Evolutionary conservation across 805 yeast species (phyloP).

Genomic region (Spencermartinsiella europaea): DNA sequence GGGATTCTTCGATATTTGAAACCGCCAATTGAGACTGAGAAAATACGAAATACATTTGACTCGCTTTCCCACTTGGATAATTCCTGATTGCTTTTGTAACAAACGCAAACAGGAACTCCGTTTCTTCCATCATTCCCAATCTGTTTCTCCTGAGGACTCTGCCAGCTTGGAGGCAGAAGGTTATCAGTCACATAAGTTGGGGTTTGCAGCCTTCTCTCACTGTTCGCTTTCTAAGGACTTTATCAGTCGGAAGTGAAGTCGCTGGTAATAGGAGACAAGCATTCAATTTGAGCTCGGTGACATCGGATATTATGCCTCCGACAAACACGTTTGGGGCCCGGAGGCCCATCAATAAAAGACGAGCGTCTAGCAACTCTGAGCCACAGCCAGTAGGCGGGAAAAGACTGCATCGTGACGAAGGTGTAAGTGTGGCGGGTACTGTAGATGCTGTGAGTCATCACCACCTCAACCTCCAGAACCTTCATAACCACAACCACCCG

Average conservation of each 20-base stretch:
- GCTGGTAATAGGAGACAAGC: no score
- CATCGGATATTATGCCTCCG: slow-evolving; percentile 1
- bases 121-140: background rate
- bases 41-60: no score
- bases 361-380: background rate
- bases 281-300: no score
- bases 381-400: background rate
- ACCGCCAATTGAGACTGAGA: no score
- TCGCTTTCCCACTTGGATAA: background rate
- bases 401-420: background rate
- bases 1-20: no score
- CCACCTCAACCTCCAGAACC: no score
- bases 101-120: no score
- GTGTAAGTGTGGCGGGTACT: no score
- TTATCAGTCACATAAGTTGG: no score
- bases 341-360: background rate
- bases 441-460: background rate
- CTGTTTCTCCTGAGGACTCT: background rate
- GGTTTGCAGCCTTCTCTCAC: no score
- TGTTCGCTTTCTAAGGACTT: no score
- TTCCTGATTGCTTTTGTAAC: background rate
- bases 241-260: no score
- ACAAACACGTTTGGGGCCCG: background rate
- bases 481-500: background rate
- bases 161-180: background rate